These are phyloP conservation scores for Dictyostelium discoideum DNA, from an alignment of 78 protist genomes.

Conservation along the genomic window DNA sequence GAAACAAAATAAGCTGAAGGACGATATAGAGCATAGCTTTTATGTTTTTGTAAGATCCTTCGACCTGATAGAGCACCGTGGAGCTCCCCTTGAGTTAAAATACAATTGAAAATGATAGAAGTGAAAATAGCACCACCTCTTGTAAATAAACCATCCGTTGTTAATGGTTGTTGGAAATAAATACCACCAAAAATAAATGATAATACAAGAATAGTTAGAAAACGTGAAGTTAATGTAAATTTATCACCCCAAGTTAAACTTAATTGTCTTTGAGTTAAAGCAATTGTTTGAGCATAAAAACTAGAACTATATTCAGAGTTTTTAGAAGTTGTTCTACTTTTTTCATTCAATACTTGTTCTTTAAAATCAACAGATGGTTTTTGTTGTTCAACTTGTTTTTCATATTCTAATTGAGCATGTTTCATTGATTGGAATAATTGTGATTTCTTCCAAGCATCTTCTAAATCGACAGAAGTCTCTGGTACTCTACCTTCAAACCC, in stretches of 20 bases:
- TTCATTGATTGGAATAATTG: not conserved
- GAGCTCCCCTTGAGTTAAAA: constrained; percentile 64
- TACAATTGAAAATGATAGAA: constrained; percentile 37
- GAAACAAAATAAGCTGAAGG: constrained; percentile 62
- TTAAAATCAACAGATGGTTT: constrained; percentile 18
- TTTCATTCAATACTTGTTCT: constrained; percentile 25
- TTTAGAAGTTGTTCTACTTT: constrained; percentile 29
- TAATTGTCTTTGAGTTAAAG: constrained; percentile 41
- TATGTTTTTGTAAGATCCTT: constrained; percentile 65
- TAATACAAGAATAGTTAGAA: not conserved
- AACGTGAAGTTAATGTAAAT: constrained; percentile 30
- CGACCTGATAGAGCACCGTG: no score
- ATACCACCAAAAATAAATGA: constrained; percentile 55
- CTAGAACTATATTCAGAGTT: constrained; percentile 30
- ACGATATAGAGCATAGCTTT: constrained; percentile 54
- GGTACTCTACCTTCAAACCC: constrained; percentile 65
- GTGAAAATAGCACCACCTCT: constrained; percentile 69
- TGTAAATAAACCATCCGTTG: constrained; percentile 33
- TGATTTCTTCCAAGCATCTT: constrained; percentile 54
- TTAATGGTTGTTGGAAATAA: constrained; percentile 29
- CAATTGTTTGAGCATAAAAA: constrained; percentile 28
- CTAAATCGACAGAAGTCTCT: constrained; percentile 52
- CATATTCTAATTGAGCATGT: constrained; percentile 13
- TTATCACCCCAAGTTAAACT: constrained; percentile 54
- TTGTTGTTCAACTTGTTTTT: constrained; percentile 23